Evolutionary conservation across 139 green algal genomes (phyloP), one percentile per base, ranked within the genome.

Genomic region (Coelastrella sp.): DNA sequence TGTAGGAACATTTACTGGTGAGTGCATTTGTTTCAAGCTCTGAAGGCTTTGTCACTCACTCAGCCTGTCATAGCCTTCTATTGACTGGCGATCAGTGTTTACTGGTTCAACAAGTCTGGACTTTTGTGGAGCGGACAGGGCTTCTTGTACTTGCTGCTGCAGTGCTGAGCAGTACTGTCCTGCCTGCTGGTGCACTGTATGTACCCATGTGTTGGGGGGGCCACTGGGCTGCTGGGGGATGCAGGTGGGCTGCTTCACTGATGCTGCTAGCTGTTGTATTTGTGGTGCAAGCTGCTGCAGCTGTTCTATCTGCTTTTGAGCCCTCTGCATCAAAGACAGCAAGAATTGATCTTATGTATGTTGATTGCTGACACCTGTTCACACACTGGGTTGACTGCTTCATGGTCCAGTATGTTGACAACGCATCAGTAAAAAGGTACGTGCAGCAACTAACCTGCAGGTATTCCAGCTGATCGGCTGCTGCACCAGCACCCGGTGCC

Each of bases 91-190:
- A 7, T 70, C 63, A 70, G 12, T 17, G 15, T 14, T 14, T 17
- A 17, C 63, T 70, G 63, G 63, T 22, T 70, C 63, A 17, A 70
- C 12, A 17, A 70, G 63, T 17, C 63, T 70, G 12, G 63, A 17
- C 63, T 17, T 17, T 78, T 78, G 72, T 78, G 20, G 8, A 14
- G 72, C 17, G 11, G 20, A 24, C n/a, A 65, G 20, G 20, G 65
- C 63, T 79, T 27, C 27, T 20, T 82, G 66, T 20, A 83, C 57
- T 56, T 89, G 84, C 57, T 89, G 84, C 70, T 89, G 84, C 22
- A 83, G 84, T 14, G 56, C 84, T 58, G 63, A 11, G 6, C 70
- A 56, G 5, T 74, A 74, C 68, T 70, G 84, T 11, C 70, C 27
- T 20, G 84, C 84, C 25, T 82, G 70, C 82, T 87, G 84, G 56